Base-by-base conservation (phyloP, 805 yeast genomes). In the Novakomyces olei region DNA sequence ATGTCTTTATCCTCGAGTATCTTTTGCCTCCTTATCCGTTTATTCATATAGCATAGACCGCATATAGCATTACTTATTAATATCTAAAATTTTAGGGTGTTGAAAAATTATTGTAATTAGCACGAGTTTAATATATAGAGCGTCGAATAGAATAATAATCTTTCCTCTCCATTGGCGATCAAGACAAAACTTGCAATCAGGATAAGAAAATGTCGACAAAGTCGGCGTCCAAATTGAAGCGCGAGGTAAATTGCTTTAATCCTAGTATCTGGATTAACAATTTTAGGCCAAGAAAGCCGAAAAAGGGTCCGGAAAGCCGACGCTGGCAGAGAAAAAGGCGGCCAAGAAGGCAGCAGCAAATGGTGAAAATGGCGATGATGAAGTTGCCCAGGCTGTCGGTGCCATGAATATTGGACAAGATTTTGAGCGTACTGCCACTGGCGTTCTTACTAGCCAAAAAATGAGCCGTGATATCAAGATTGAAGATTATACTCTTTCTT, bases 391-490 rank as follows among this genome's bases (percentile, higher is more conserved):
- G 7, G 33, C 18, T 22, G 27, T 30, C 19, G 10, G 17, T 15
- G n/a, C 24, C 10, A 16, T 19, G 19, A 23, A 23, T 14, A 6
- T 5, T n/a, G 27, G 24, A 9, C 19, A 26, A n/a, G 24, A 19
- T 8, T 30, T 30, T 18, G 33, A 30, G n/a, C 12, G 33, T 14
- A 22, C 26, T 15, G 33, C 33, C 24, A 16, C 98, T 29, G 98
- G 98, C 66, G 98, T 88, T 30, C 63, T 88, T 51, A 83, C 75
- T 37, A 78, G 93, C 34, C 63, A 88, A 51, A 67, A 54, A 27
- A 83, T 95, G 19, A 80, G 95, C 12, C 72, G 95, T 57, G 98
- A 88, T 72, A 60, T 88, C 50, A 88, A 88, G 60, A 53, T 85
- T 46, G 71, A 85, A 14, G 15, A n/a, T 17, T 12, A 19, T 8